Conservation (phyloP, 2,329 filamentous ascomycete species). For the Drechslera avenae region DNA sequence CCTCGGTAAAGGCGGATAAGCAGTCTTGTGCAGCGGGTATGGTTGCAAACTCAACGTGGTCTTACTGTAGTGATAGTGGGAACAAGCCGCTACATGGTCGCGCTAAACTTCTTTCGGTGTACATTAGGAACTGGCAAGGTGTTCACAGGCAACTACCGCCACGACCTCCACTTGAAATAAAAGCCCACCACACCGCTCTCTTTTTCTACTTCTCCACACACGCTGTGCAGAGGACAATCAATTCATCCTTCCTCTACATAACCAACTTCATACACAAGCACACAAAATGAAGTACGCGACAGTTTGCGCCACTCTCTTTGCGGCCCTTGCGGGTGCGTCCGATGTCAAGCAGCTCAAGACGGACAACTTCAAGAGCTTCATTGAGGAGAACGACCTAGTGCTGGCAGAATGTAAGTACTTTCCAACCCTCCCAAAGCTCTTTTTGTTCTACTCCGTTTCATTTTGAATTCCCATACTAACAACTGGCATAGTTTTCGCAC, state of each 20-base stretch:
- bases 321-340: slow-evolving; percentile 68
- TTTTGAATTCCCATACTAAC: slow-evolving; percentile 45
- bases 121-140: slow-evolving; percentile 10
- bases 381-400: slow-evolving; percentile 84
- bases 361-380: slow-evolving; percentile 84
- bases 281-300: slow-evolving; percentile 45
- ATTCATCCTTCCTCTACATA: slow-evolving; percentile 7
- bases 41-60: slow-evolving; percentile 28
- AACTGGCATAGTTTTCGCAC: slow-evolving; percentile 74
- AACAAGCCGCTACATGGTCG: slow-evolving; percentile 6
- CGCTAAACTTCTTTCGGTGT: slow-evolving; percentile 5
- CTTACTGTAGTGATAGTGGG: slow-evolving; percentile 18
- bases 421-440: neutral
- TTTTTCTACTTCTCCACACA: slow-evolving; percentile 22
- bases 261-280: slow-evolving; percentile 14
- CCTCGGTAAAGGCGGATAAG: slow-evolving; percentile 1
- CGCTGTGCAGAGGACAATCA: slow-evolving; percentile 26
- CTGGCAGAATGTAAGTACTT: slow-evolving; percentile 86
- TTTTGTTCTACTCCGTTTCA: too few species aligned
- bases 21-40: slow-evolving; percentile 11
- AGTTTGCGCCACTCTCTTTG: slow-evolving; percentile 51
- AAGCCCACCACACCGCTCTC: slow-evolving; percentile 22
- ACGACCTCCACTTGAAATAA: slow-evolving; percentile 29
- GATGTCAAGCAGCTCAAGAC: slow-evolving; percentile 86
- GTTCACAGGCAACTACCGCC: slow-evolving; percentile 20